Evolutionary conservation across 1,284 basidiomycete species (phyloP).

Genomic region (Grifola frondosa): DNA sequence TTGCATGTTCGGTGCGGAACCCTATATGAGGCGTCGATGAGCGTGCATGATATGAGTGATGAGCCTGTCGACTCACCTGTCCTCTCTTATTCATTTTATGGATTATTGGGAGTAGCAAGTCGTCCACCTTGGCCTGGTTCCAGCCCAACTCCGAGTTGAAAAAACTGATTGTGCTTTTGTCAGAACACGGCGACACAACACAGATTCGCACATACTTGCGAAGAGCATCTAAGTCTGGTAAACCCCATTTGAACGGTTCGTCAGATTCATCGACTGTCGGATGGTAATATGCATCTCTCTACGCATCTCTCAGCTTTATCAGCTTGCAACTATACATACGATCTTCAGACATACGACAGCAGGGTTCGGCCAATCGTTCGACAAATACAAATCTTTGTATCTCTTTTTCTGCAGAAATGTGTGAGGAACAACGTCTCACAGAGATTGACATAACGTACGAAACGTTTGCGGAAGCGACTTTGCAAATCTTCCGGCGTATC

Average conservation of each 20-base stretch:
- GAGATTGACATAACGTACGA: conserved; percentile 56
- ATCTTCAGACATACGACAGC: conserved; percentile 68
- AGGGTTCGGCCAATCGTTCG: conserved; percentile 89
- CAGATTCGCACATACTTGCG: conserved; percentile 57
- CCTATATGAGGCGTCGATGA: conserved; percentile 35
- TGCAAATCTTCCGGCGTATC: conserved; percentile 74
- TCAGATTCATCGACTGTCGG: conserved; percentile 89
- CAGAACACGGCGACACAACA: too few species aligned
- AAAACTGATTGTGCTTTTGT: too few species aligned
- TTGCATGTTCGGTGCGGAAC: conserved; percentile 70
- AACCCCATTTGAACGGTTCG: conserved; percentile 96
- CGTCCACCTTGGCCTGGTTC: conserved; percentile 86
- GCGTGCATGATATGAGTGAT: background rate
- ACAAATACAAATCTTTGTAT: conserved; percentile 81
- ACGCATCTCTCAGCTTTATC: too few species aligned
- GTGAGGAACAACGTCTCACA: background rate
- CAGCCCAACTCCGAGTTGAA: conserved; percentile 86
- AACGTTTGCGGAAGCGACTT: conserved; percentile 78
- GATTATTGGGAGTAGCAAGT: conserved; percentile 90
- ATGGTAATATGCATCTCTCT: conserved; percentile 92
- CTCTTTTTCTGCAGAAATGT: conserved; percentile 75
- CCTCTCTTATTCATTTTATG: conserved; percentile 83
- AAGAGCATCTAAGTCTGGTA: conserved; percentile 91
- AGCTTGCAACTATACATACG: too few species aligned
- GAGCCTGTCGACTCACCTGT: conserved; percentile 46